A percentile compares a stretch with the other conserved stretches of the same genome.
Conservation (phyloP, 768 basidiomycete species). For the Phlebiopsis gigantea region DNA sequence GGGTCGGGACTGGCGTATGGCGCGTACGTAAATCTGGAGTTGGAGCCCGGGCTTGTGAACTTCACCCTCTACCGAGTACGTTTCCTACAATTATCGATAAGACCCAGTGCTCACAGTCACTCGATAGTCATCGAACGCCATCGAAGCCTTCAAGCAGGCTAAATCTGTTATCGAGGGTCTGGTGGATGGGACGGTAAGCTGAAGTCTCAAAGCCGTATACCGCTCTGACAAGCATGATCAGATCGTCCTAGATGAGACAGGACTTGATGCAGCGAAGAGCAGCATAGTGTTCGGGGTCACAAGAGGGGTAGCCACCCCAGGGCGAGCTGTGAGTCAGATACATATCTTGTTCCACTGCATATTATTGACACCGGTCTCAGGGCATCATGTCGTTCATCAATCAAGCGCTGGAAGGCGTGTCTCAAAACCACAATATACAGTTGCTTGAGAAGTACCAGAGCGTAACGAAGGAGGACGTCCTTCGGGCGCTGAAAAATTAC, state of each 20-base stretch:
- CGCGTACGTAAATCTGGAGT: slow-evolving; percentile 68
- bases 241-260: slow-evolving; percentile 77
- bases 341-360: neutral
- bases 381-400: slow-evolving; percentile 82
- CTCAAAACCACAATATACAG: slow-evolving; percentile 66
- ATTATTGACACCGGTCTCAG: slow-evolving; percentile 41
- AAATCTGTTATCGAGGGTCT: slow-evolving; percentile 72
- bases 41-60: slow-evolving; percentile 70
- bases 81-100: too few species aligned
- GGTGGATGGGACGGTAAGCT: slow-evolving; percentile 72
- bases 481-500: slow-evolving; percentile 61
- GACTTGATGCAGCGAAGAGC: slow-evolving; percentile 88
- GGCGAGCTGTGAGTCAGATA: slow-evolving; percentile 80
- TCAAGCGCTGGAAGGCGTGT: slow-evolving; percentile 83
- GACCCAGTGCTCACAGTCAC: slow-evolving; percentile 1
- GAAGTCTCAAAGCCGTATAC: neutral
- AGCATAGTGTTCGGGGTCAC: slow-evolving; percentile 84
- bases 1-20: slow-evolving; percentile 95
- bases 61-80: slow-evolving; percentile 79
- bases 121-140: slow-evolving; percentile 69
- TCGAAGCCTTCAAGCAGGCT: slow-evolving; percentile 78
- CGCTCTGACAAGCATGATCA: slow-evolving; percentile 25
- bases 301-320: slow-evolving; percentile 75
- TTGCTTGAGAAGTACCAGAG: slow-evolving; percentile 75
- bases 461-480: slow-evolving; percentile 76